These are phyloP conservation scores for Cadophora luteo-olivacea DNA, from an alignment of 2,329 filamentous ascomycete genomes.

Conservation along the genomic window DNA sequence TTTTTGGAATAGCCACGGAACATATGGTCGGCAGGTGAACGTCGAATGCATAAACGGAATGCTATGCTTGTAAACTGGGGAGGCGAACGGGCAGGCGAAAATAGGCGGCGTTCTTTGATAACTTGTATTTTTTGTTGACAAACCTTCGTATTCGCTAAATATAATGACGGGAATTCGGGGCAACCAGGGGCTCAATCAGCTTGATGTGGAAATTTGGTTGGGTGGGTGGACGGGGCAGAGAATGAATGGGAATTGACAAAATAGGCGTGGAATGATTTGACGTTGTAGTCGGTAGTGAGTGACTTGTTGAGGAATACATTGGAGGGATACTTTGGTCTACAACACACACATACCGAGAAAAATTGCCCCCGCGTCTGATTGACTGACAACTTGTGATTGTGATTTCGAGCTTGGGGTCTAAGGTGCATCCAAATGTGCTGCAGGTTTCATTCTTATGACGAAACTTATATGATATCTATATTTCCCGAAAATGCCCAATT, in stretches of 20 bases:
- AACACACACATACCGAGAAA: background rate
- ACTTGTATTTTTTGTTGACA: conserved; percentile 13
- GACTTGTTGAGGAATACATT: background rate
- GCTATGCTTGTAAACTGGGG: background rate
- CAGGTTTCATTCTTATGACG: background rate
- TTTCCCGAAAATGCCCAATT: conserved; percentile 18
- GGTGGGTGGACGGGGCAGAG: background rate
- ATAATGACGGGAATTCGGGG: conserved; percentile 20
- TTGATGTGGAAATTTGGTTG: background rate
- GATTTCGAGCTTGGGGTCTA: background rate
- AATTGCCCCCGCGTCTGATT: background rate
- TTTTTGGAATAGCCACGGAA: background rate
- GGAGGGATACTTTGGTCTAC: background rate
- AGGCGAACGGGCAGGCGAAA: background rate
- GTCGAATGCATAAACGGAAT: background rate
- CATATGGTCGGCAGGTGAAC: background rate
- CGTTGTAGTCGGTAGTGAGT: background rate
- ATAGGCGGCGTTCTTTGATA: conserved; percentile 18
- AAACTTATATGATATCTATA: conserved; percentile 27
- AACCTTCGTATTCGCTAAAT: conserved; percentile 16
- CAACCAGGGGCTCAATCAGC: background rate
- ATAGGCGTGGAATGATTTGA: background rate
- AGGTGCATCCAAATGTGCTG: conserved; percentile 7
- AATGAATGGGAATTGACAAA: conserved; percentile 2
- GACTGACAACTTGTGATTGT: background rate